Conservation (phyloP, 2,329 filamentous ascomycete genomes). For the Fusarium nelsonii region DNA sequence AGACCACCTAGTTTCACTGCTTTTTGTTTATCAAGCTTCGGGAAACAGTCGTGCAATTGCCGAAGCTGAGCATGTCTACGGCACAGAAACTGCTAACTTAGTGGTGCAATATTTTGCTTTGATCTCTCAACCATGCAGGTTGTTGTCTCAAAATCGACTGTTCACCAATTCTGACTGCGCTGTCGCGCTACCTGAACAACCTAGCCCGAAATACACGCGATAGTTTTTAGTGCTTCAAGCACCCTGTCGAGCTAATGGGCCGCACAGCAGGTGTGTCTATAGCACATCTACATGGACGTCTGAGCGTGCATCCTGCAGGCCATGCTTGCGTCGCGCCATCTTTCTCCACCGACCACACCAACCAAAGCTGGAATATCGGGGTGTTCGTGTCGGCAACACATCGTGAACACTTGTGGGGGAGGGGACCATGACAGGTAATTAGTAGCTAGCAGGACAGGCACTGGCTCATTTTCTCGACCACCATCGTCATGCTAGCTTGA, state of each 20-base stretch:
- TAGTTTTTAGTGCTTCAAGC: constrained; percentile 23
- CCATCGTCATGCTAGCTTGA: constrained; percentile 18
- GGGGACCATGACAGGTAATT: constrained; percentile 22
- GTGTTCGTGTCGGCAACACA: constrained; percentile 42
- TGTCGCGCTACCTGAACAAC: constrained; percentile 34
- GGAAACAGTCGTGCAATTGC: not conserved
- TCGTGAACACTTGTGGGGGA: constrained; percentile 40
- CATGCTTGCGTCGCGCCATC: constrained; percentile 44
- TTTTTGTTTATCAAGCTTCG: not conserved
- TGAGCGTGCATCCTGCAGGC: constrained; percentile 46
- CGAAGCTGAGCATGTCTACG: constrained; percentile 14
- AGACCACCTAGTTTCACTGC: not conserved
- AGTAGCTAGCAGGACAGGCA: constrained; percentile 16
- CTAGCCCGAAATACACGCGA: constrained; percentile 35
- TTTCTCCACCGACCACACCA: constrained; percentile 33
- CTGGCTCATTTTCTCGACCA: constrained; percentile 13
- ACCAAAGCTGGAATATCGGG: constrained; percentile 34
- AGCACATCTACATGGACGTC: constrained; percentile 24
- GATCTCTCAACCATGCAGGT: constrained; percentile 12
- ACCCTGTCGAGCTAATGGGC: constrained; percentile 17
- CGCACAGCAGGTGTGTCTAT: constrained; percentile 28
- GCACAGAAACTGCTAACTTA: constrained; percentile 14
- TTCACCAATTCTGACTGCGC: constrained; percentile 12
- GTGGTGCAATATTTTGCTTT: constrained; percentile 22
- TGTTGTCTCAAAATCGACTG: constrained; percentile 35